Evolutionary conservation across 2,329 filamentous ascomycete species (phyloP), one percentile per base, ranked within the genome.

Genomic region (Neofusicoccum sp.): DNA sequence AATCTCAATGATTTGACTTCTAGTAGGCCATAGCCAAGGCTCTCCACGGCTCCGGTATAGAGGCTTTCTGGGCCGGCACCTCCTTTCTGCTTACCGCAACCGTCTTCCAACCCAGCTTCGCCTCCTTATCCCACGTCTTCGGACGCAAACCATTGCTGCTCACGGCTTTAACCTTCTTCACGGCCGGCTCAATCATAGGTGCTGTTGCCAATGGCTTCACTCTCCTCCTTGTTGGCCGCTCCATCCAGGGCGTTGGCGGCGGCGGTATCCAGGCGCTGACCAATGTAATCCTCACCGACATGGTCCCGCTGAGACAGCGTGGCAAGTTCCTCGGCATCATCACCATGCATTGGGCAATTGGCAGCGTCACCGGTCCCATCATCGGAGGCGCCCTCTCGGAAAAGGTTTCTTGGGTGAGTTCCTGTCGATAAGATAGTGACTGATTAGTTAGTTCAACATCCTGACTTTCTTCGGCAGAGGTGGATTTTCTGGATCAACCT

Each of bases 61-160:
- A 89, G 72, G 85, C 86, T 0, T 90, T 90, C 68, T 90, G 87
- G 88, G 82, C 86, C 11, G 88, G 87, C 1, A 90, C 88, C 4
- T 85, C 85, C 14, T 91, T 89, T 65, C 76, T 91, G 4, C 80
- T 91, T 4, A 84, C 86, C 3, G 85, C 83, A 60, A 86, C 87
- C 0, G 82, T 86, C 31, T 79, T 84, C 43, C 82, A 86, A 65
- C 85, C 84, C 41, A 73, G 75, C 63, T 70, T 74, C 69, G 75
- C 66, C 28, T 71, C 76, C 0, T 70, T 81, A 40, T 80, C 78
- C 4, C 74, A 80, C 45, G 78, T 80, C 20, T 80, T 82, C 48
- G 80, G 80, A 7, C 75, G 80, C 3, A 75, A 75, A 45, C 72
- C 74, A 0, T 65, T 80, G 26, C 67, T 81, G 6, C 64, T 79